Percentiles rank a stretch among this genome's conserved stretches.
phyloP scores from a whole-genome alignment of 73 alveolate genomes.

The Paramecium tetraurelia region DNA sequence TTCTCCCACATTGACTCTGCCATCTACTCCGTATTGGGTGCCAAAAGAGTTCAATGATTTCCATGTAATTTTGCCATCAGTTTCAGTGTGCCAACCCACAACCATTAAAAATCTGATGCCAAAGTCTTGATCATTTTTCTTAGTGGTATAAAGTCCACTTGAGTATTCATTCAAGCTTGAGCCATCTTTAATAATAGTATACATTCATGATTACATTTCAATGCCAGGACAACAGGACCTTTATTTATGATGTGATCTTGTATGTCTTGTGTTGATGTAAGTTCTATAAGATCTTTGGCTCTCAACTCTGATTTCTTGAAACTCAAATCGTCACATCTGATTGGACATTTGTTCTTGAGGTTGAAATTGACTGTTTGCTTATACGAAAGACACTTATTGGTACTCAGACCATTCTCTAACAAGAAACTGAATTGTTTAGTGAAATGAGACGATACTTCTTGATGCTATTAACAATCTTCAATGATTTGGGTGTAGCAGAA shows the following conservation, averaged over 20 bases:
- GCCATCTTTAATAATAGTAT: not conserved
- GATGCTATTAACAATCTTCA: not conserved
- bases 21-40: not conserved
- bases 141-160: not conserved
- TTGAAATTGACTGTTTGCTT: not conserved
- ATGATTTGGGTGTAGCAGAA: not conserved
- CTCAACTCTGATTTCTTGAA: not conserved
- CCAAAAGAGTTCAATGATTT: slow-evolving; percentile 16
- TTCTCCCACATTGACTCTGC: slow-evolving; percentile 4
- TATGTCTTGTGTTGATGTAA: not conserved
- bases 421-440: not conserved
- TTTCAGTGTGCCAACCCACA: slow-evolving; percentile 16
- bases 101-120: slow-evolving; percentile 2
- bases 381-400: not conserved
- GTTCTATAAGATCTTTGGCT: not conserved
- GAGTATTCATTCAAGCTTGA: slow-evolving; percentile 3
- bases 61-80: not conserved
- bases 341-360: not conserved
- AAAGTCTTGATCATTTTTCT: not conserved
- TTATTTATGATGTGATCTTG: not conserved
- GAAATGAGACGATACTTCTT: not conserved
- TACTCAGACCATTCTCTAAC: not conserved
- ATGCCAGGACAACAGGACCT: not conserved
- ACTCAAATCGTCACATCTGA: slow-evolving; percentile 12
- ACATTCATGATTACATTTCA: not conserved